phyloP scores from a whole-genome alignment of 768 basidiomycete genomes.

The Lactarius sp. region DNA sequence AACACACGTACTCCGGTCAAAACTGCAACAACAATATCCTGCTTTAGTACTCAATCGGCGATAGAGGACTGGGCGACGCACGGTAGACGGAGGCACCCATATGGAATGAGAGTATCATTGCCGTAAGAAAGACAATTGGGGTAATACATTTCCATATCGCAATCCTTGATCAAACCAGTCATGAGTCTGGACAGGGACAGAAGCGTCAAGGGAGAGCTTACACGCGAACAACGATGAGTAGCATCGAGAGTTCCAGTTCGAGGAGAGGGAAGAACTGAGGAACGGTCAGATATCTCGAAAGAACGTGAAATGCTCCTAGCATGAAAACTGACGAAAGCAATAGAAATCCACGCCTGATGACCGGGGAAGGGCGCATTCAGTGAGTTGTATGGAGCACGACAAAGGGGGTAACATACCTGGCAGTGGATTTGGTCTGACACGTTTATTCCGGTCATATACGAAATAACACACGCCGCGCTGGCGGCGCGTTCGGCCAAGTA shows the following conservation, averaged over 20 bases:
- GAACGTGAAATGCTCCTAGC: not conserved
- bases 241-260: conserved; percentile 7
- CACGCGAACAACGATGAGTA: conserved; percentile 17
- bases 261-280: conserved; percentile 10
- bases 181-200: not conserved
- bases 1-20: not conserved
- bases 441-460: conserved; percentile 3
- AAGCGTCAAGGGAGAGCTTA: not conserved
- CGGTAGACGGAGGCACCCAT: not conserved
- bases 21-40: not conserved
- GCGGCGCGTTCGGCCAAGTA: conserved; percentile 8
- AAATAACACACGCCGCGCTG: conserved; percentile 11
- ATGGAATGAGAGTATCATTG: not conserved
- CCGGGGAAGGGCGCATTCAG: not conserved
- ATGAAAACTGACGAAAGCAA: conserved; percentile 6
- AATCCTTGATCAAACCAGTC: not conserved
- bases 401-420: not conserved
- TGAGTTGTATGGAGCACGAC: not conserved
- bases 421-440: not conserved
- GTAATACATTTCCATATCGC: conserved; percentile 7
- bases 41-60: not conserved
- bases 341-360: conserved; percentile 9
- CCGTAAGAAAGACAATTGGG: not conserved
- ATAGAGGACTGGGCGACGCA: not conserved
- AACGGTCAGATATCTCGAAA: not conserved